Conservation (phyloP, 2,329 filamentous ascomycete species). For the Aquanectria penicillioides region DNA sequence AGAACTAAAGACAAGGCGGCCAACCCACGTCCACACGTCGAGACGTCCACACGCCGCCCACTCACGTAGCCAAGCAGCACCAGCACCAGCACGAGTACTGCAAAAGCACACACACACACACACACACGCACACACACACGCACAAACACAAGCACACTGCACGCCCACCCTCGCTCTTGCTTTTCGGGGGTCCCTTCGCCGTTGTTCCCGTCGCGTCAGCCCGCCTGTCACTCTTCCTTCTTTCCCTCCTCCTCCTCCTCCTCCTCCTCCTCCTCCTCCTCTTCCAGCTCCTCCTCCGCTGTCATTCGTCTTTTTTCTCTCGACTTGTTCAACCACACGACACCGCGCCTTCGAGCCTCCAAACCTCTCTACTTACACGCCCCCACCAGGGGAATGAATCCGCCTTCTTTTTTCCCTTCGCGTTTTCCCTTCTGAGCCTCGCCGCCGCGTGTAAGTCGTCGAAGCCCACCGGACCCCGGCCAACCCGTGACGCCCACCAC, state of each 20-base stretch:
- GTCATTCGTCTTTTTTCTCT: conserved; percentile 20
- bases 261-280: conserved; percentile 29
- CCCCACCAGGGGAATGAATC: conserved; percentile 1
- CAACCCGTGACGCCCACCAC: conserved; percentile 36
- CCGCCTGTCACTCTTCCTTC: conserved; percentile 36
- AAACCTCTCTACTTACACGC: conserved; percentile 9
- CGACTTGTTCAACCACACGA: background rate
- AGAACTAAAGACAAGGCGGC: conserved; percentile 7
- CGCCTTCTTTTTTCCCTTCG: conserved; percentile 26
- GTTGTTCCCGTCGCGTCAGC: conserved; percentile 44
- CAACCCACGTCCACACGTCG: conserved; percentile 14
- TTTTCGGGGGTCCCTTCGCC: conserved; percentile 40
- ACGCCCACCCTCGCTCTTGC: conserved; percentile 34
- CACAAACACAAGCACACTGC: no score
- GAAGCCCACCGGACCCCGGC: conserved; percentile 19
- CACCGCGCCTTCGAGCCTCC: conserved; percentile 17
- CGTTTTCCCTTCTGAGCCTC: conserved; percentile 23
- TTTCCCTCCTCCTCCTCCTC: conserved; percentile 22
- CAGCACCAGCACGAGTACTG: conserved; percentile 4
- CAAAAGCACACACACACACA: conserved; percentile 12
- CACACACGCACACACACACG: conserved; percentile 11
- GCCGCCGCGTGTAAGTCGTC: conserved; percentile 47
- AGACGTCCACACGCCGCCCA: no score
- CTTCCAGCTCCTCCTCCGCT: conserved; percentile 18
- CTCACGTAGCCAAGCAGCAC: no score